phyloP scores from a whole-genome alignment of 2,329 filamentous ascomycete genomes.

The Sarocladium kiliense region DNA sequence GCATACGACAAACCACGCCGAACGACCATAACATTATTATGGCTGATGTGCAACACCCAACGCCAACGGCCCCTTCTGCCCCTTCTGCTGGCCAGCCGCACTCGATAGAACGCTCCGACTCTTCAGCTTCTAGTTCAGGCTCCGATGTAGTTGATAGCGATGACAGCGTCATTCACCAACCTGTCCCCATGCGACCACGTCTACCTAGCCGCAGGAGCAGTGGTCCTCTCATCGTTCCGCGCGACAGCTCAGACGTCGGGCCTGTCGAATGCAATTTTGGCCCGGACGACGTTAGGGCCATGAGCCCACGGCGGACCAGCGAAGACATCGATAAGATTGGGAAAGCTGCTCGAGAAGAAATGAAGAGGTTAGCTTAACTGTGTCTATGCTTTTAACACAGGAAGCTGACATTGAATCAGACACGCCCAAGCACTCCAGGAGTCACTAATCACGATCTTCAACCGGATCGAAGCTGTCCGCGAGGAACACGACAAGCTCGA shows the following conservation, averaged over 20 bases:
- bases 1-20: background rate
- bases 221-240: slow-evolving; percentile 75
- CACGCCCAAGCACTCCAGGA: slow-evolving; percentile 87
- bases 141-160: slow-evolving; percentile 28
- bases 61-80: background rate
- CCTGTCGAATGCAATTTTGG: slow-evolving; percentile 71
- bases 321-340: slow-evolving; percentile 87
- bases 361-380: slow-evolving; percentile 44
- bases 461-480: slow-evolving; percentile 90
- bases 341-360: slow-evolving; percentile 68
- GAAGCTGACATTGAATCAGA: slow-evolving; percentile 39
- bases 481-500: slow-evolving; percentile 95
- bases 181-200: slow-evolving; percentile 56
- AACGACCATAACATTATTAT: background rate
- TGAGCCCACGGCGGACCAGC: slow-evolving; percentile 88
- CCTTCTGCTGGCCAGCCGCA: slow-evolving; percentile 18
- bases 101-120: slow-evolving; percentile 34
- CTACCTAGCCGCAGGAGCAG: slow-evolving; percentile 72
- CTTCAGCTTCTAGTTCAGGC: slow-evolving; percentile 21
- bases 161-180: slow-evolving; percentile 40
- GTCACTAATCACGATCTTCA: slow-evolving; percentile 81
- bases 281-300: slow-evolving; percentile 83
- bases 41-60: background rate
- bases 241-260: slow-evolving; percentile 69
- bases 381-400: background rate